phyloP scores from a whole-genome alignment of 768 basidiomycete genomes.

The Suillus subalutaceus region DNA sequence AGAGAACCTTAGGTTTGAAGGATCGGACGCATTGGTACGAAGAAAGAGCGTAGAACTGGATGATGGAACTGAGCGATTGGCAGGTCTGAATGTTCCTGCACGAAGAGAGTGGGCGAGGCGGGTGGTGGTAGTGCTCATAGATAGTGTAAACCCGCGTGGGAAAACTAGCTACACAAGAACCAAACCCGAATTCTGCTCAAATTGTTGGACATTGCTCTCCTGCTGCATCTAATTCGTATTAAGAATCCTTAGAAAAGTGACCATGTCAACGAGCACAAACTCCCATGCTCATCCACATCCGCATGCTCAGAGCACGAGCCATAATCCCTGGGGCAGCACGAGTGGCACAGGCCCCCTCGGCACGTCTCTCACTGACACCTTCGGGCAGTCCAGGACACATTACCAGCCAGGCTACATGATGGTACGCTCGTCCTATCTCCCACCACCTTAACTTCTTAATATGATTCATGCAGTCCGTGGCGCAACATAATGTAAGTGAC shows the following conservation, averaged over 20 bases:
- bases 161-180: conserved; percentile 9
- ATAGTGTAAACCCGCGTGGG: conserved; percentile 22
- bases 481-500: conserved; percentile 57
- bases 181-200: neutral
- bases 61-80: conserved; percentile 11
- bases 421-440: conserved; percentile 45
- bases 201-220: neutral
- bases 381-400: conserved; percentile 73
- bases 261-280: conserved; percentile 41
- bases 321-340: conserved; percentile 50
- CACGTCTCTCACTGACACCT: conserved; percentile 63
- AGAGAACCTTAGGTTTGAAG: neutral
- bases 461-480: conserved; percentile 51
- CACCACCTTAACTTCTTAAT: conserved; percentile 1
- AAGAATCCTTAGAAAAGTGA: neutral
- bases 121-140: conserved; percentile 17
- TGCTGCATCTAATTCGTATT: neutral
- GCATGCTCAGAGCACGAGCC: conserved; percentile 50
- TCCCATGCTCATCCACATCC: neutral
- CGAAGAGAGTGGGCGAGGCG: conserved; percentile 11
- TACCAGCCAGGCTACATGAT: conserved; percentile 84
- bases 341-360: conserved; percentile 42
- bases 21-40: neutral
- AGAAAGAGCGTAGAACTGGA: conserved; percentile 1
- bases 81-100: conserved; percentile 11